These are phyloP conservation scores for Postia placenta DNA, from an alignment of 768 basidiomycete genomes.

Conservation along the genomic window DNA sequence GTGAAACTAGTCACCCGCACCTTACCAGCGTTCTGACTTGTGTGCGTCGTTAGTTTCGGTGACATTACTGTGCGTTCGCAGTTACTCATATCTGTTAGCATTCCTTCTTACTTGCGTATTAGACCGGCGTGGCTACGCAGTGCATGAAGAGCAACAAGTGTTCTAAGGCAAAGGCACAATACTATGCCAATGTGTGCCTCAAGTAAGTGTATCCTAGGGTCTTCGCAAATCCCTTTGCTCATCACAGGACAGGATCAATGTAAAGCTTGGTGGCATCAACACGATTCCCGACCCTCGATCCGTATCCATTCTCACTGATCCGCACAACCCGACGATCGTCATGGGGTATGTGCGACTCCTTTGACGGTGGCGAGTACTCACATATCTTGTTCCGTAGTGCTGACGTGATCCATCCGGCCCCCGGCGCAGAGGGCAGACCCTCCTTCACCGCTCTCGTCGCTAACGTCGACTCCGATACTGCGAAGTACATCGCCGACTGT, in stretches of 20 bases:
- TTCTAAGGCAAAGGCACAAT: slow-evolving; percentile 62
- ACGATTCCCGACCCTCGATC: slow-evolving; percentile 66
- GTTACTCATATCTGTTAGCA: no score
- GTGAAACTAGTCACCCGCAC: slow-evolving; percentile 23
- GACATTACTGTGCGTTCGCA: slow-evolving; percentile 42
- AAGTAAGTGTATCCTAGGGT: slow-evolving; percentile 43
- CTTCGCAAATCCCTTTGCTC: slow-evolving; percentile 1
- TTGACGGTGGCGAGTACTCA: no score
- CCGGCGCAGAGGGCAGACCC: slow-evolving; percentile 71
- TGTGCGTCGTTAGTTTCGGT: slow-evolving; percentile 49
- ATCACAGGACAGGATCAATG: slow-evolving; percentile 53
- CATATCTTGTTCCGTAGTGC: slow-evolving; percentile 38
- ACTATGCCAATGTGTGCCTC: slow-evolving; percentile 74
- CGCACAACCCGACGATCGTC: slow-evolving; percentile 69
- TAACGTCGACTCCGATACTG: slow-evolving; percentile 69
- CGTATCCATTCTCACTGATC: slow-evolving; percentile 60
- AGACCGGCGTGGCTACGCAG: slow-evolving; percentile 76
- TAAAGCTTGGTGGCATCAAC: slow-evolving; percentile 82
- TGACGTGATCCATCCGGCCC: slow-evolving; percentile 80
- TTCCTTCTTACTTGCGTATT: background rate
- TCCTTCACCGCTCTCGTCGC: slow-evolving; percentile 79
- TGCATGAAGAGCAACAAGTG: slow-evolving; percentile 69
- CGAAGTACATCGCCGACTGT: slow-evolving; percentile 62
- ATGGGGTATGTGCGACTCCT: slow-evolving; percentile 42
- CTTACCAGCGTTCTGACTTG: slow-evolving; percentile 1